These are phyloP conservation scores for Berberis vulgaris DNA, from an alignment of 164 flowering plant species.

Conservation along the genomic window DNA sequence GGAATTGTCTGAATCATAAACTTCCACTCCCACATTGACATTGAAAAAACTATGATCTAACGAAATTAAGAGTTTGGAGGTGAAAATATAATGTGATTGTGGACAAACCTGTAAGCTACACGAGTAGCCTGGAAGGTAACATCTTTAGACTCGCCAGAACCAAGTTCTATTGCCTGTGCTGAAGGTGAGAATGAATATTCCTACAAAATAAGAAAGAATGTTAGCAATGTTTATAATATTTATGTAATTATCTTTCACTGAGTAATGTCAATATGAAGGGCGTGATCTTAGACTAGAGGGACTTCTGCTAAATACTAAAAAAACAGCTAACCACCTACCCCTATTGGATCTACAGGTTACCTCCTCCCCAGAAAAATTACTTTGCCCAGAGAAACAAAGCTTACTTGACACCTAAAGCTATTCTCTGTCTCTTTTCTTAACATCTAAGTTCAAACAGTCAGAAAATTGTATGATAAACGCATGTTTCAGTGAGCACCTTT, in stretches of 20 bases:
- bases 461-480: background rate
- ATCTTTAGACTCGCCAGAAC: slow-evolving; percentile 82
- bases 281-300: background rate
- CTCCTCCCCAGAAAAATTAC: too few relatives aligned
- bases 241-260: background rate
- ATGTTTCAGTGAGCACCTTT: slow-evolving; percentile 46
- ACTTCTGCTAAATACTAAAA: background rate
- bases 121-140: slow-evolving; percentile 81
- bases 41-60: too few relatives aligned
- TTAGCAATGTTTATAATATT: background rate
- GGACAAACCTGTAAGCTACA: slow-evolving; percentile 90
- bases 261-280: background rate
- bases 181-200: slow-evolving; percentile 95
- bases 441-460: background rate
- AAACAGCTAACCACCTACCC: background rate
- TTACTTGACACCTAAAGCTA: too few relatives aligned
- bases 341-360: too few relatives aligned
- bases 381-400: too few relatives aligned
- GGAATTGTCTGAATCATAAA: too few relatives aligned
- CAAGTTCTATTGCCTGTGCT: slow-evolving; percentile 90
- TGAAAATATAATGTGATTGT: background rate
- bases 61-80: background rate
- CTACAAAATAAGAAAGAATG: slow-evolving; percentile 26
- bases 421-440: too few relatives aligned
- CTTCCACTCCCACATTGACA: too few relatives aligned